Conservation (phyloP, 345 rosid species). For the Syzygium jambos region DNA sequence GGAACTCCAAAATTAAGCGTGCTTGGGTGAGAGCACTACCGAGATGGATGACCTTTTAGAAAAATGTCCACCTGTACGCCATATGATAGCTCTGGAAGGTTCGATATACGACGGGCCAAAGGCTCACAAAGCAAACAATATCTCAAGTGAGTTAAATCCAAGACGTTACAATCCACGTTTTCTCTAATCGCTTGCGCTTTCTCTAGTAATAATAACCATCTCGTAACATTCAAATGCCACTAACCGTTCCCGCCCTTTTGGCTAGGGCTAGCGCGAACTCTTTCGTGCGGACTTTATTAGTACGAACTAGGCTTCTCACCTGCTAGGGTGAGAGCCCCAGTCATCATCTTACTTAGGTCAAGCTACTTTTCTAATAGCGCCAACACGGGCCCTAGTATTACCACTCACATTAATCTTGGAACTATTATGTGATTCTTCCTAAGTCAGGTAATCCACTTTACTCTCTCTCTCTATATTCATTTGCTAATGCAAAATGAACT, state of each 20-base stretch:
- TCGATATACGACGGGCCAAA: too few relatives aligned
- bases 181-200: too few relatives aligned
- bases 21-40: too few relatives aligned
- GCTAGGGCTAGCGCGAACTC: neutral
- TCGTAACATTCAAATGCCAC: neutral
- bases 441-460: neutral
- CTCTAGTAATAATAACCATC: too few relatives aligned
- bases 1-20: too few relatives aligned
- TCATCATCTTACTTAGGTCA: neutral
- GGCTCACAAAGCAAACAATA: too few relatives aligned
- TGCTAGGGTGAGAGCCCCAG: neutral
- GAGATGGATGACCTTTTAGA: too few relatives aligned
- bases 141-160: too few relatives aligned
- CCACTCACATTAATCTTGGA: neutral
- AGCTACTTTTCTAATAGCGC: neutral
- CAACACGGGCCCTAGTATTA: neutral
- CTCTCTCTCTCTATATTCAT: neutral
- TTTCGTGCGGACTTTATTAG: neutral
- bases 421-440: neutral
- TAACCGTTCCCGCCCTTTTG: neutral
- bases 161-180: too few relatives aligned
- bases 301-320: neutral
- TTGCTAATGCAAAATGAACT: neutral
- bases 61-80: too few relatives aligned
- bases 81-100: too few relatives aligned